phyloP scores from a whole-genome alignment of 306 rosid species.

The Biancaea sappan region DNA sequence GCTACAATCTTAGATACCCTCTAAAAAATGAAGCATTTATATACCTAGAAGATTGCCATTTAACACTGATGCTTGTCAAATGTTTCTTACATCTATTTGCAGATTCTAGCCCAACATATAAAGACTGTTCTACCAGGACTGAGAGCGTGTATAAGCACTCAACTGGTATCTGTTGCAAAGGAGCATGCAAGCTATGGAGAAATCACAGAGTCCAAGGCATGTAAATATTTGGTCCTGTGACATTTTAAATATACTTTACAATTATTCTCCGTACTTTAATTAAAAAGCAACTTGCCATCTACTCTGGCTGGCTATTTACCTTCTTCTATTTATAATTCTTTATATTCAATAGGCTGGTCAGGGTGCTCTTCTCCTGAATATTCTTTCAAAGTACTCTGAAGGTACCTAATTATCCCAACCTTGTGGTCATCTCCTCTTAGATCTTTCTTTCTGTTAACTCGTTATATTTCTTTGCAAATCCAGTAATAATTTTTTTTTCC shows the following conservation, averaged over 20 bases:
- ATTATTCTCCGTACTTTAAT: background rate
- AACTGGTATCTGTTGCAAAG: conserved; percentile 86
- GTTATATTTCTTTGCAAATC: conserved; percentile 21
- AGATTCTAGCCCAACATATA: conserved; percentile 95
- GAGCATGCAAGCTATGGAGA: conserved; percentile 97
- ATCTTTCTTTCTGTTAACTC: conserved; percentile 7
- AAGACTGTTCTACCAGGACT: conserved; percentile 86
- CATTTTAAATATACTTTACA: conserved; percentile 16
- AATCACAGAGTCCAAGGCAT: conserved; percentile 89
- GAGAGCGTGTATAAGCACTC: conserved; percentile 86
- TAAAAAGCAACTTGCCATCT: conserved; percentile 20
- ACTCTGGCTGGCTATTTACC: conserved; percentile 14
- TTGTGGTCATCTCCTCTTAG: conserved; percentile 23
- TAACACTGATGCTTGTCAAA: conserved; percentile 26
- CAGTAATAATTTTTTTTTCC: conserved; percentile 1
- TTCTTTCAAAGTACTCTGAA: conserved; percentile 91
- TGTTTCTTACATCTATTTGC: conserved; percentile 41
- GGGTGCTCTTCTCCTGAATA: conserved; percentile 95
- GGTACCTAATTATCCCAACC: conserved; percentile 53
- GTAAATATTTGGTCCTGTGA: conserved; percentile 23
- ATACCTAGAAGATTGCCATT: conserved; percentile 7
- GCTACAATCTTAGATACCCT: background rate
- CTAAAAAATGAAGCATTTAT: conserved; percentile 1
- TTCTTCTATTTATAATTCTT: conserved; percentile 18
- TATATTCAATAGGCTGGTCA: conserved; percentile 79